Conservation (phyloP, 352 stramenopile genomes). For the Phytophthora niederhauseri region DNA sequence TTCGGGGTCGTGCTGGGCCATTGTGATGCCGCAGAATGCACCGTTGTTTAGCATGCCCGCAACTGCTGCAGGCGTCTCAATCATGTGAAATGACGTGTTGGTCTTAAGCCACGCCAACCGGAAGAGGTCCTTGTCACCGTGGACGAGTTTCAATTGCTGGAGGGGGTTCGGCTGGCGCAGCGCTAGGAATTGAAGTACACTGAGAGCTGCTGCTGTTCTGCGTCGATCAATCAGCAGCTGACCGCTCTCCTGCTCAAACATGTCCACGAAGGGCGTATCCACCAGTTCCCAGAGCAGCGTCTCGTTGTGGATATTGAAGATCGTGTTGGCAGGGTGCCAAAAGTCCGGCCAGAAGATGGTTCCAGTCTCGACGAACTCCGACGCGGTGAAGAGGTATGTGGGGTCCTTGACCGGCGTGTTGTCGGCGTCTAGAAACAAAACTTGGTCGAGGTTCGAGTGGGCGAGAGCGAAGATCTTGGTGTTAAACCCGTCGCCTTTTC, state of each 20-base stretch:
- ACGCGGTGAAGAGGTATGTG: constrained; percentile 43
- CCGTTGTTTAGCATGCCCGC: constrained; percentile 30
- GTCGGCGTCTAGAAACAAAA: constrained; percentile 53
- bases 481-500: constrained; percentile 12
- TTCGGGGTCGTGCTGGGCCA: constrained; percentile 44
- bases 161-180: constrained; percentile 33
- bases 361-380: constrained; percentile 34
- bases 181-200: constrained; percentile 38
- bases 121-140: constrained; percentile 57
- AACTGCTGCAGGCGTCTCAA: constrained; percentile 37
- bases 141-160: constrained; percentile 31
- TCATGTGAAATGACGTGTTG: constrained; percentile 45
- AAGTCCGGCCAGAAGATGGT: constrained; percentile 68
- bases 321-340: constrained; percentile 52
- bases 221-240: constrained; percentile 49
- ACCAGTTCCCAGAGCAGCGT: constrained; percentile 56
- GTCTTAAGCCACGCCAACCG: constrained; percentile 56
- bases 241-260: constrained; percentile 68
- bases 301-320: constrained; percentile 52
- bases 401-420: constrained; percentile 45
- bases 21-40: constrained; percentile 51
- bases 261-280: constrained; percentile 39
- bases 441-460: constrained; percentile 28
- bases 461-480: constrained; percentile 6
- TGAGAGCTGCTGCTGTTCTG: constrained; percentile 24